These are phyloP conservation scores for Calonectria ilicicola DNA, from an alignment of 2,329 filamentous ascomycete genomes.

Conservation along the genomic window DNA sequence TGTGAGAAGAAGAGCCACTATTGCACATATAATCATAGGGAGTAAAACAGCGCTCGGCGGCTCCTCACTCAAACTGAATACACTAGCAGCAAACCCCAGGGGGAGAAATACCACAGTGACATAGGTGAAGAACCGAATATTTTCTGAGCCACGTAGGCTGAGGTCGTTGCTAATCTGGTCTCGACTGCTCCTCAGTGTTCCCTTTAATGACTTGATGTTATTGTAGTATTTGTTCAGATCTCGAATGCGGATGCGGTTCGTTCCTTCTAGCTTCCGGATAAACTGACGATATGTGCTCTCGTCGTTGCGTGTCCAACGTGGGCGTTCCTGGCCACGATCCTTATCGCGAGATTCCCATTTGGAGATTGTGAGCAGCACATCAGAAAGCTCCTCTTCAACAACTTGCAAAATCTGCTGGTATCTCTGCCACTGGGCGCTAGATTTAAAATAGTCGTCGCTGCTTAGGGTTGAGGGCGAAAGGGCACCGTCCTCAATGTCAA, in stretches of 20 bases:
- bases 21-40: neutral
- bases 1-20: neutral
- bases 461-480: neutral
- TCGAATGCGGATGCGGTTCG: neutral
- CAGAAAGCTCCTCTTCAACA: neutral
- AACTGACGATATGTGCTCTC: neutral
- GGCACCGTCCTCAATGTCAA: neutral
- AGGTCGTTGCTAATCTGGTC: neutral
- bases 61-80: neutral
- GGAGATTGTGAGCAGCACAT: neutral
- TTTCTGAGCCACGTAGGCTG: neutral
- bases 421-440: neutral
- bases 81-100: neutral
- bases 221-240: neutral
- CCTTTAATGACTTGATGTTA: neutral
- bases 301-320: neutral
- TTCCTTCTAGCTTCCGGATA: neutral
- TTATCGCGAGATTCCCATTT: neutral
- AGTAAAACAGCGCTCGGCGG: neutral
- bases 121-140: slow-evolving; percentile 9
- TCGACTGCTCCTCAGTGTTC: neutral
- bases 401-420: neutral
- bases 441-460: neutral
- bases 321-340: neutral
- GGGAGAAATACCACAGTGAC: slow-evolving; percentile 1